phyloP scores from a whole-genome alignment of 192 early-diverging fungal species.

The Piromyces sp. region DNA sequence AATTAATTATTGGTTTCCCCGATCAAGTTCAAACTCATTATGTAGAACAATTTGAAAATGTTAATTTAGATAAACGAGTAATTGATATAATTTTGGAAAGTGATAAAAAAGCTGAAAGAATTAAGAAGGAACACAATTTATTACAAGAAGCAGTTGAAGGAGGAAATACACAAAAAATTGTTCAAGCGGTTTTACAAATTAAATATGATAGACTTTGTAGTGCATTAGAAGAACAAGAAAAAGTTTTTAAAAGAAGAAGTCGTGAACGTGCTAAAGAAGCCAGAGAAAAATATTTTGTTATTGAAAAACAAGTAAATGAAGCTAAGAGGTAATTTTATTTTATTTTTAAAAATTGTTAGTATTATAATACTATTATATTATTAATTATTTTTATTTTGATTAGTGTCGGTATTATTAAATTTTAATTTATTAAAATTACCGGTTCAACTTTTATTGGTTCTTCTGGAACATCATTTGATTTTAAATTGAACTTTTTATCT shows the following conservation, averaged over 20 bases:
- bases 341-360: no score
- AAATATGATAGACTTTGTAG: not conserved
- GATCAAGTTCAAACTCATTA: constrained; percentile 61
- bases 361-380: no score
- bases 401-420: no score
- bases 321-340: not conserved
- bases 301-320: not conserved
- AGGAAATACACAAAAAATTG: not conserved
- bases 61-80: constrained; percentile 21
- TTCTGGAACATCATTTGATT: constrained; percentile 5
- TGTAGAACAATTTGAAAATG: constrained; percentile 59
- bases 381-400: no score
- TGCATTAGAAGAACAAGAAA: not conserved
- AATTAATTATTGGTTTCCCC: constrained; percentile 59
- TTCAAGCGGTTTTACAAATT: not conserved
- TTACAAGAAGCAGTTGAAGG: constrained; percentile 25
- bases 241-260: not conserved
- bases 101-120: constrained; percentile 36
- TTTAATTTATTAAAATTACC: no score
- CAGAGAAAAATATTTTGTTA: not conserved
- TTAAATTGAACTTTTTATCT: not conserved
- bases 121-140: constrained; percentile 19
- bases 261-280: not conserved
- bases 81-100: constrained; percentile 45
- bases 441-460: not conserved